Percentiles rank a stretch among this genome's conserved stretches.
Conservation (phyloP, 177 flowering plant species). For the Tripterygium wilfordii region DNA sequence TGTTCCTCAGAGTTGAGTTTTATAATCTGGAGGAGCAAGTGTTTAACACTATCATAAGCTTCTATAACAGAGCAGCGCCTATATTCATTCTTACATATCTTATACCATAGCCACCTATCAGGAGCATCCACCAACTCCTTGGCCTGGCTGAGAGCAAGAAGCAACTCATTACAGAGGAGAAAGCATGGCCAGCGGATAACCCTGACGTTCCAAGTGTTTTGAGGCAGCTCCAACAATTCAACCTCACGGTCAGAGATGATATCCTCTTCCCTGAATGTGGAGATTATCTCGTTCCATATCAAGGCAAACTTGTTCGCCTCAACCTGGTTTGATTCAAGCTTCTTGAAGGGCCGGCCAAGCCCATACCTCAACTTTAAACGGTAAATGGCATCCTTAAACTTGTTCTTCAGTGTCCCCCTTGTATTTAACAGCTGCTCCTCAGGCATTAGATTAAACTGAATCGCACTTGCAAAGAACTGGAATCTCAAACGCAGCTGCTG, state of each 20-base stretch:
- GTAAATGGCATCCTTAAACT: slow-evolving; percentile 48
- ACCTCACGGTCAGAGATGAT: slow-evolving; percentile 51
- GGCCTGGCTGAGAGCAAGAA: slow-evolving; percentile 66
- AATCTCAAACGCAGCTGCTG: slow-evolving; percentile 57
- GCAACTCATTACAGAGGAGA: slow-evolving; percentile 62
- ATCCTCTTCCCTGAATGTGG: slow-evolving; percentile 60
- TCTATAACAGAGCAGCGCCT: slow-evolving; percentile 66
- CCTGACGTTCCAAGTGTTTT: slow-evolving; percentile 52
- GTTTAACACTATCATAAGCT: slow-evolving; percentile 53
- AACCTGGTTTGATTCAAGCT: slow-evolving; percentile 60
- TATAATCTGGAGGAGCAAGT: slow-evolving; percentile 39
- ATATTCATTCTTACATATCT: slow-evolving; percentile 59
- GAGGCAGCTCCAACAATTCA: slow-evolving; percentile 57
- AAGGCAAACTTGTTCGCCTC: slow-evolving; percentile 64
- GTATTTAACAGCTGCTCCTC: slow-evolving; percentile 59
- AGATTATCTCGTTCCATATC: slow-evolving; percentile 66
- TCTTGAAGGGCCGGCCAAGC: slow-evolving; percentile 48
- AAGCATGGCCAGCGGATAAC: slow-evolving; percentile 72
- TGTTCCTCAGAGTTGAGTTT: slow-evolving; percentile 47
- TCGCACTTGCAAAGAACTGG: slow-evolving; percentile 72
- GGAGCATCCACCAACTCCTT: slow-evolving; percentile 56
- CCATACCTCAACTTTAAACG: slow-evolving; percentile 67
- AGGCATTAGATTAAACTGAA: slow-evolving; percentile 72
- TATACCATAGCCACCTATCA: slow-evolving; percentile 63
- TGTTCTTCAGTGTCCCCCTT: slow-evolving; percentile 41